Evolutionary conservation across 2,329 filamentous ascomycete genomes (phyloP).

Genomic region (Pseudogymnoascus sp.): DNA sequence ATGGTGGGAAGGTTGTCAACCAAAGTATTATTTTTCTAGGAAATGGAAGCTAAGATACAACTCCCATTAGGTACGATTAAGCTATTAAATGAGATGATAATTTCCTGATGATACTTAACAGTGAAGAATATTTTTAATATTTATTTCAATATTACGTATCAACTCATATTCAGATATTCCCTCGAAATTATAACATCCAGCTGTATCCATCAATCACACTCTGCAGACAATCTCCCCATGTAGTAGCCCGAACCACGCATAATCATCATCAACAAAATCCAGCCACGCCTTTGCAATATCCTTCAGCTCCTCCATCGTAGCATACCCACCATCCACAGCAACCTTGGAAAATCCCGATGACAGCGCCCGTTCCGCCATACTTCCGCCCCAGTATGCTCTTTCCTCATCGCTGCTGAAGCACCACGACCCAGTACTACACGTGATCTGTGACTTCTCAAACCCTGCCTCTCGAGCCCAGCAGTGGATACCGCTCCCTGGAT

Average conservation of each 20-base stretch:
- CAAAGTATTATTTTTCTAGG: background rate
- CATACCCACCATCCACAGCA: conserved; percentile 28
- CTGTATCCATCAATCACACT: background rate
- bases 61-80: background rate
- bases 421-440: conserved; percentile 14
- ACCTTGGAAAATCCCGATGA: conserved; percentile 26
- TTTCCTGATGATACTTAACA: background rate
- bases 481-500: conserved; percentile 13
- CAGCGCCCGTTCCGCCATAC: conserved; percentile 22
- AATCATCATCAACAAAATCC: conserved; percentile 28
- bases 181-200: background rate
- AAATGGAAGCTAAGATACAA: background rate
- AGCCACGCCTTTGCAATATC: conserved; percentile 30
- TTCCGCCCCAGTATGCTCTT: conserved; percentile 13
- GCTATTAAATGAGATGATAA: background rate
- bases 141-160: background rate
- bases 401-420: conserved; percentile 11
- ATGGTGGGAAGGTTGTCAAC: background rate
- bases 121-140: background rate
- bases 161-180: background rate
- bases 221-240: conserved; percentile 33
- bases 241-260: conserved; percentile 32
- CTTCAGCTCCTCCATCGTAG: conserved; percentile 27
- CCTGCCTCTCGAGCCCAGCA: conserved; percentile 16
- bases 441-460: conserved; percentile 9